These are phyloP conservation scores for Aspergillus calidoustus DNA, from an alignment of 2,329 filamentous ascomycete genomes.

Conservation along the genomic window DNA sequence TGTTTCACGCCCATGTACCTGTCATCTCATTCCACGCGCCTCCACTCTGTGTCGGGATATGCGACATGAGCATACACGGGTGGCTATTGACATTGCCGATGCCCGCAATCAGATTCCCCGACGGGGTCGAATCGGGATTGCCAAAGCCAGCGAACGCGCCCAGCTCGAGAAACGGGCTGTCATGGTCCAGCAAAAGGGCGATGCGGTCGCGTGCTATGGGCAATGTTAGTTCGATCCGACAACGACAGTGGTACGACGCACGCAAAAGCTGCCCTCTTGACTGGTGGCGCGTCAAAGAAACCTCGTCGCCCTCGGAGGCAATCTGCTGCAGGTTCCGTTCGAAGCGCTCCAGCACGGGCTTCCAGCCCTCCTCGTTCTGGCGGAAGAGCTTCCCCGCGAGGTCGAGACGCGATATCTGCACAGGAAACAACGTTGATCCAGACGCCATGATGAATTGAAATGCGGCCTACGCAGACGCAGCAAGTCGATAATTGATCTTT, in stretches of 20 bases:
- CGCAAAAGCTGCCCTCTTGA: slow-evolving; percentile 35
- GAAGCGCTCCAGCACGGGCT: slow-evolving; percentile 39
- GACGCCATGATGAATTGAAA: no score
- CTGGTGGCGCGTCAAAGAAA: slow-evolving; percentile 35
- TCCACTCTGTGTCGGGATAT: slow-evolving; percentile 49
- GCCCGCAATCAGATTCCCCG: slow-evolving; percentile 44
- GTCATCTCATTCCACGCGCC: slow-evolving; percentile 52
- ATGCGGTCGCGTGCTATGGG: slow-evolving; percentile 44
- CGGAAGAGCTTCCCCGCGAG: slow-evolving; percentile 26
- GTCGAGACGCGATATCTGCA: slow-evolving; percentile 23
- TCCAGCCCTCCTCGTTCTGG: slow-evolving; percentile 30
- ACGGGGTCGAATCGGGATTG: slow-evolving; percentile 41
- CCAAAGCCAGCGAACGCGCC: slow-evolving; percentile 43
- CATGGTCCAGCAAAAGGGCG: slow-evolving; percentile 42
- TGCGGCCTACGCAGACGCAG: no score
- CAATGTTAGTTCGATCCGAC: neutral
- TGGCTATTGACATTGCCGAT: slow-evolving; percentile 45
- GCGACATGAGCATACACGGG: slow-evolving; percentile 45
- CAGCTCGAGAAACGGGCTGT: slow-evolving; percentile 48
- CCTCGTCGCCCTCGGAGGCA: slow-evolving; percentile 35
- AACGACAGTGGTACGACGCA: slow-evolving; percentile 8
- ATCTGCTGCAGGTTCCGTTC: slow-evolving; percentile 34
- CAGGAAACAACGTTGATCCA: slow-evolving; percentile 17
- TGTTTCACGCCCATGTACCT: slow-evolving; percentile 19
- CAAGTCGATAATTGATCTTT: no score